Percentiles rank a stretch among this genome's conserved stretches.
Conservation (phyloP, 495 filamentous ascomycete species). For the Tetracladium marchalianum region DNA sequence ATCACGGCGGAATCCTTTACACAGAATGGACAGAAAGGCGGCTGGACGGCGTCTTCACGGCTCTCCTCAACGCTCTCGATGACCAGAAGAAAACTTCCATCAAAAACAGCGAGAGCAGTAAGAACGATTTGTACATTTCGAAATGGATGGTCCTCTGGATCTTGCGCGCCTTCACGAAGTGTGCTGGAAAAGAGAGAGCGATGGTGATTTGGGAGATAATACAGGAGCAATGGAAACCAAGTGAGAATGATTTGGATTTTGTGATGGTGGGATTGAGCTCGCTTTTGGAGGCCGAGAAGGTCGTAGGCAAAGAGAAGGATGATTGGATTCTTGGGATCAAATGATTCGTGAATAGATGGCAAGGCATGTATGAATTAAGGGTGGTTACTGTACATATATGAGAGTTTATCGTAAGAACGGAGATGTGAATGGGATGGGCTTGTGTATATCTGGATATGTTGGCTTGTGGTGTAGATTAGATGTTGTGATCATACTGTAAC, state of each 20-base stretch:
- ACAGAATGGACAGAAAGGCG: conserved; percentile 54
- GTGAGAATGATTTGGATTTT: conserved; percentile 13
- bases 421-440: too few species aligned
- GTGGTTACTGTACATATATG: neutral
- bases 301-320: conserved; percentile 2
- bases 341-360: neutral
- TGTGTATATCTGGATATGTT: too few species aligned
- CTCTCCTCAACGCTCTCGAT: conserved; percentile 33
- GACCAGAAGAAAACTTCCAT: neutral
- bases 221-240: conserved; percentile 13
- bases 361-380: neutral
- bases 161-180: conserved; percentile 35
- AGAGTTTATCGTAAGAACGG: neutral
- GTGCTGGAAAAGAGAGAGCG: conserved; percentile 24
- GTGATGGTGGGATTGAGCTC: conserved; percentile 11
- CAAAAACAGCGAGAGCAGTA: neutral
- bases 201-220: conserved; percentile 28
- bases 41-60: conserved; percentile 39
- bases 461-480: too few species aligned
- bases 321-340: conserved; percentile 5
- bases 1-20: conserved; percentile 52
- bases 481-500: too few species aligned
- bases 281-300: conserved; percentile 7
- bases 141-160: conserved; percentile 39
- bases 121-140: conserved; percentile 29